Evolutionary conservation across 2,329 filamentous ascomycete species (phyloP).

Genomic region (Claviceps pazoutovae): DNA sequence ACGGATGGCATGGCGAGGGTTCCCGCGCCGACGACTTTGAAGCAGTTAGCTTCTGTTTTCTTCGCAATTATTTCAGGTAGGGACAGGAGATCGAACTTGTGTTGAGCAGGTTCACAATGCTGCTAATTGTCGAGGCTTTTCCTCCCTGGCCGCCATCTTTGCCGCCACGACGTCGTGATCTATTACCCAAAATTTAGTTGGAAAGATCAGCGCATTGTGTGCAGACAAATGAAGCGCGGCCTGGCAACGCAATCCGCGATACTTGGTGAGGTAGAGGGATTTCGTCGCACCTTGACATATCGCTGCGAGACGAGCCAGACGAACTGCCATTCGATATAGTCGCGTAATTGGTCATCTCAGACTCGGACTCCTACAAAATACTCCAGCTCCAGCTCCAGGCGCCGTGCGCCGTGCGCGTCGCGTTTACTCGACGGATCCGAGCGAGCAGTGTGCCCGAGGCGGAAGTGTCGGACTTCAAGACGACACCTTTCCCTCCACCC

Average conservation of each 20-base stretch:
- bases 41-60: constrained; percentile 7
- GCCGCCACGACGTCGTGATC: constrained; percentile 46
- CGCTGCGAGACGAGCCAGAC: constrained; percentile 25
- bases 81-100: constrained; percentile 50
- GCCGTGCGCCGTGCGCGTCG: constrained; percentile 3
- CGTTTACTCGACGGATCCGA: neutral
- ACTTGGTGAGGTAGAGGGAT: too few species aligned
- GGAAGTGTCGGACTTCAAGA: neutral
- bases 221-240: neutral
- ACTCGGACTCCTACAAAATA: neutral
- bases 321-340: constrained; percentile 34
- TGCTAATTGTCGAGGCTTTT: constrained; percentile 77
- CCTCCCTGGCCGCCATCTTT: constrained; percentile 57
- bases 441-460: too few species aligned
- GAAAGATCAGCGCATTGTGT: neutral
- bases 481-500: neutral
- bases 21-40: constrained; percentile 74
- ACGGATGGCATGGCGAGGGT: constrained; percentile 92
- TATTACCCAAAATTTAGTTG: constrained; percentile 13
- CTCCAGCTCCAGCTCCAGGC: neutral
- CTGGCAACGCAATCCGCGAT: neutral
- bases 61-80: too few species aligned
- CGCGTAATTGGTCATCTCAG: constrained; percentile 41
- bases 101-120: constrained; percentile 89
- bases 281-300: constrained; percentile 33